Evolutionary conservation across 371 early-diverging fungal species (phyloP).

Genomic region (Mucor ambiguus): DNA sequence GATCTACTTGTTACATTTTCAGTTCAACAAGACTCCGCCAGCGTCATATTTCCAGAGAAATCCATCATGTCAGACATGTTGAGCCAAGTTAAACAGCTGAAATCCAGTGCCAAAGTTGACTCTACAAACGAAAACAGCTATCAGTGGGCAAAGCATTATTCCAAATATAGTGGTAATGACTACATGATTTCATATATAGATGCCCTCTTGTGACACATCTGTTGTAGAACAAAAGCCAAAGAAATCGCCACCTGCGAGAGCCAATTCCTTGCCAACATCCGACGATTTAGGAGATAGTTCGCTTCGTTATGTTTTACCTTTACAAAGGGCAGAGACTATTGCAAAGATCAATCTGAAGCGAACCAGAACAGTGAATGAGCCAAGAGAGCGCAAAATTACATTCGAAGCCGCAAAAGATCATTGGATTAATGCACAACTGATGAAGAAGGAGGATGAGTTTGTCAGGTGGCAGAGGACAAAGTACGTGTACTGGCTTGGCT

Average conservation of each 20-base stretch:
- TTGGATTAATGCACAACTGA: constrained; percentile 61
- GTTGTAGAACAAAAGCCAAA: neutral
- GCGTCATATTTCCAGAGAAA: constrained; percentile 33
- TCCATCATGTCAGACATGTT: constrained; percentile 30
- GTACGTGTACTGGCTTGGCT: constrained; percentile 27
- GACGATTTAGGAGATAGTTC: constrained; percentile 20
- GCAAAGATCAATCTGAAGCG: constrained; percentile 40
- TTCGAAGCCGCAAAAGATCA: constrained; percentile 53
- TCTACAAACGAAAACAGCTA: constrained; percentile 15
- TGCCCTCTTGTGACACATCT: neutral
- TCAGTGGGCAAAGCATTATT: constrained; percentile 33
- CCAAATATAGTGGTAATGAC: constrained; percentile 12
- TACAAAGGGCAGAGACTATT: constrained; percentile 38
- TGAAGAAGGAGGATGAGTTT: constrained; percentile 57
- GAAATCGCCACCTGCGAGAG: constrained; percentile 14
- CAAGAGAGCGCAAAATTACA: constrained; percentile 17
- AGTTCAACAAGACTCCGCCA: constrained; percentile 16
- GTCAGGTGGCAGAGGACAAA: constrained; percentile 46
- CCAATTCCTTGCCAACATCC: constrained; percentile 26
- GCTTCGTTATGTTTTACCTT: constrained; percentile 38
- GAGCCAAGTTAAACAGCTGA: constrained; percentile 18
- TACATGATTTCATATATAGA: neutral
- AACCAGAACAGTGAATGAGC: constrained; percentile 22
- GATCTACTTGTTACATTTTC: constrained; percentile 34
- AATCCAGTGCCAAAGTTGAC: constrained; percentile 10